phyloP scores from a whole-genome alignment of 2,329 filamentous ascomycete genomes.

The Malbranchea cinnamomea region DNA sequence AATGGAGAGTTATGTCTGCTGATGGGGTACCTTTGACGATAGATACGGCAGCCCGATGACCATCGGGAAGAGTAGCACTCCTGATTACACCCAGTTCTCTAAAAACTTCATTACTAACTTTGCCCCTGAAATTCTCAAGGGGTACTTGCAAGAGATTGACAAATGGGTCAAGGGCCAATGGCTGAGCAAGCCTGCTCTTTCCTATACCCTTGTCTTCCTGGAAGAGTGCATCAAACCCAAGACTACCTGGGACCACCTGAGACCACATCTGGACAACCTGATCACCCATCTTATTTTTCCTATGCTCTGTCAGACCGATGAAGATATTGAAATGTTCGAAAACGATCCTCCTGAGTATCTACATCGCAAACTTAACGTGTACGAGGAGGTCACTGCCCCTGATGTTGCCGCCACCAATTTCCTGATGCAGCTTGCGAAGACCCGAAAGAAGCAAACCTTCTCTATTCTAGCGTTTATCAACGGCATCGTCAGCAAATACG shows the following conservation, averaged over 20 bases:
- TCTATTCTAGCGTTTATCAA: conserved; percentile 92
- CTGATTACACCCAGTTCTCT: conserved; percentile 67
- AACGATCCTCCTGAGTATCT: conserved; percentile 93
- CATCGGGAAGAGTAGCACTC: conserved; percentile 56
- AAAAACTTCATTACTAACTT: conserved; percentile 85
- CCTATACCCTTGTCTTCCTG: conserved; percentile 85
- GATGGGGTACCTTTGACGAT: conserved; percentile 4
- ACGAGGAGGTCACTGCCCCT: conserved; percentile 88
- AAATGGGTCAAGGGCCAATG: conserved; percentile 95
- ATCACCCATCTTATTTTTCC: conserved; percentile 94
- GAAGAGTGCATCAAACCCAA: conserved; percentile 97
- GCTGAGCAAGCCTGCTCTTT: conserved; percentile 87
- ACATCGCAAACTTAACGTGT: conserved; percentile 93
- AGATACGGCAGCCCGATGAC: conserved; percentile 82
- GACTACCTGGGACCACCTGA: conserved; percentile 88
- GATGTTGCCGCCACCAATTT: conserved; percentile 96
- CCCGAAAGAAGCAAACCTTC: conserved; percentile 88
- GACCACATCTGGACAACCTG: conserved; percentile 82
- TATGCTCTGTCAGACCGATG: conserved; percentile 77
- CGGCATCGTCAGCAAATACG: conserved; percentile 84
- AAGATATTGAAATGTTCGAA: conserved; percentile 87
- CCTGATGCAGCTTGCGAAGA: conserved; percentile 84
- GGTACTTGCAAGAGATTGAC: conserved; percentile 87
- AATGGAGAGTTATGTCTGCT: not conserved
- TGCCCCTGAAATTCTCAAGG: conserved; percentile 89